Base-by-base conservation (phyloP, 352 stramenopile genomes). In the Albugo candida region DNA sequence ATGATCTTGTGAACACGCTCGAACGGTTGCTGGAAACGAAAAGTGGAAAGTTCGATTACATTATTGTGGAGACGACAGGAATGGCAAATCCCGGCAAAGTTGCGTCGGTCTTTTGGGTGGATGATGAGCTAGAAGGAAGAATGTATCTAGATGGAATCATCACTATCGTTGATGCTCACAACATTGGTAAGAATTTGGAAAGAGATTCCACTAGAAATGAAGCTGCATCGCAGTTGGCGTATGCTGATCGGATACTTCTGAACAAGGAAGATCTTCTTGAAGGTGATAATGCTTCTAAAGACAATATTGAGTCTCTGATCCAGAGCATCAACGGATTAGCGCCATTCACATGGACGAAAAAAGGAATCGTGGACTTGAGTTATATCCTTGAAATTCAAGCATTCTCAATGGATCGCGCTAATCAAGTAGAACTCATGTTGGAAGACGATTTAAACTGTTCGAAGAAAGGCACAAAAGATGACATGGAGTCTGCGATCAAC, bases 181-280 rank as follows among this genome's bases (percentile, higher is more conserved):
- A 95, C 31, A 85, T 98, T 20, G 36, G 63, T 11, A 71, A 71
- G 18, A 74, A 95, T 39, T 56, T 97, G 19, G 45, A 48, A 6
- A 63, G 70, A 47, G 37, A 42, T 5, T 64, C 76, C 39, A 76
- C 67, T 36, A 61, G 62, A 21, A 47, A 65, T 16, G 94, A 98
- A 57, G 89, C 92, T 0, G 67, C 85, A 27, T 84, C 97, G 40
- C 95, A 99, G 63, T 68, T 99, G 18, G 95, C 95, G 1, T 99
- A 98, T 72, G 92, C 94, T 0, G 95, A 99, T 67, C 88, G 93
- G 27, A 96, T 99, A 52, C 53, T 99, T 38, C 65, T 99, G 31
- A 99, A 99, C 66, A 99, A 99, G 60, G 67, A 93, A 17, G 95
- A 99, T 65, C 66, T 99, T 11, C 81, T 99, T 11, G 70, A 57